phyloP scores from a whole-genome alignment of 1,284 basidiomycete species.

The Cryptococcus neoformans region DNA sequence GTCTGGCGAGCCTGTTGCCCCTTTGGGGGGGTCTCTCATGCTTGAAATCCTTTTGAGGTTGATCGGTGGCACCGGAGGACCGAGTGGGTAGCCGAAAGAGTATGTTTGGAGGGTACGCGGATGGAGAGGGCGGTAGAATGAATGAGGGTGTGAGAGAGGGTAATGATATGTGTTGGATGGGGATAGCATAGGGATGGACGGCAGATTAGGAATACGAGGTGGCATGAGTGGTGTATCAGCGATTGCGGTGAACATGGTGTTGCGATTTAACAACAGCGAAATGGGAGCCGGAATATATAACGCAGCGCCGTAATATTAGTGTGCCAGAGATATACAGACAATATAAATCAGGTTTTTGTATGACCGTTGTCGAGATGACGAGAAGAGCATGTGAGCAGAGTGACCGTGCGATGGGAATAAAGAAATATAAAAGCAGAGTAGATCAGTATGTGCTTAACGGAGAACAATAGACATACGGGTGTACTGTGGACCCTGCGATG shows the following conservation, averaged over 20 bases:
- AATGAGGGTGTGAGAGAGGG: constrained; percentile 7
- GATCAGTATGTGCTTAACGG: not conserved
- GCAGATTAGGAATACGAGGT: constrained; percentile 2
- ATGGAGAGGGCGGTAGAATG: no score
- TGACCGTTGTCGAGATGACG: not conserved
- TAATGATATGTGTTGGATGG: not conserved
- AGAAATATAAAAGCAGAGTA: not conserved
- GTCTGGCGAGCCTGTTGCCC: constrained; percentile 18
- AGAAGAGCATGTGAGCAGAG: not conserved
- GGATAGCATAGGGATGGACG: not conserved
- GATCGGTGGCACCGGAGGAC: not conserved
- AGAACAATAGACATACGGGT: not conserved
- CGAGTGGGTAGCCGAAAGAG: not conserved
- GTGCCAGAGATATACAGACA: not conserved
- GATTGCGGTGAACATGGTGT: not conserved
- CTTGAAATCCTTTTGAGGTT: constrained; percentile 26
- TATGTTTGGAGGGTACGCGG: no score
- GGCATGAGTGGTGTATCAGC: not conserved
- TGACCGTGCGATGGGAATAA: not conserved
- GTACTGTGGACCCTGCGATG: not conserved
- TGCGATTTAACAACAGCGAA: no score
- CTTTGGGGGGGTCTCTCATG: constrained; percentile 29
- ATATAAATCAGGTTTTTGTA: not conserved
- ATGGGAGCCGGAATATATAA: no score
- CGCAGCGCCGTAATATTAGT: no score